Base-by-base conservation (phyloP, 2,329 filamentous ascomycete genomes). In the Cordyceps tenuipes region DNA sequence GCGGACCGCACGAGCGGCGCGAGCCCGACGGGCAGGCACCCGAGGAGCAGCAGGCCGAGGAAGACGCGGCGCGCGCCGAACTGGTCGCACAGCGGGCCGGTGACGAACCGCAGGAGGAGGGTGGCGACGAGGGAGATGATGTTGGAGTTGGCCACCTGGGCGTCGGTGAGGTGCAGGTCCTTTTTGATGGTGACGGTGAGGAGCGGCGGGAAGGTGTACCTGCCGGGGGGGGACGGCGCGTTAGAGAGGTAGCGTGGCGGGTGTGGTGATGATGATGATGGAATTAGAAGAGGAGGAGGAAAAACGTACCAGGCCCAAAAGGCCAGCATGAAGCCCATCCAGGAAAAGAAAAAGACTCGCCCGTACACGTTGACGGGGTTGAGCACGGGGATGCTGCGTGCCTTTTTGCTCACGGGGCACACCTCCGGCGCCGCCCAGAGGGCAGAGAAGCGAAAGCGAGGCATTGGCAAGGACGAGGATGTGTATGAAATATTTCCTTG, bases 261-360 rank as follows among this genome's bases (percentile, higher is more conserved):
- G n/a, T n/a, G n/a, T n/a, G n/a, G n/a, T n/a, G n/a, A n/a, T 29
- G 29, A n/a, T 15, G 15, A 43, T n/a, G n/a, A n/a, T n/a, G n/a
- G n/a, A n/a, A n/a, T n/a, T n/a, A n/a, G n/a, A n/a, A n/a, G n/a
- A n/a, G n/a, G 12, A 19, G 23, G 10, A 21, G 3, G 21, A 2
- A 31, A 8, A 12, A 3, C 70, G 62, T 61, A 73, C 89, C 89
- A 96, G 12, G 90, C 91, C 81, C 90, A 90, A 74, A 96, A 96
- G 8, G 89, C 88, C 57, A 93, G 82, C 81, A 94, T 86, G 73
- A 94, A 94, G 2, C 89, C 89, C 52, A 91, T 81, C 85, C 89
- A 94, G 1, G 88, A 89, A 76, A 96, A 96, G 78, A 92, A 91
- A 74, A 95, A 96, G 0, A 94, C 91, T 7, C 91, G 82, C 43